These are phyloP conservation scores for Lizonia empirigonia DNA, from an alignment of 2,329 filamentous ascomycete genomes.

Conservation along the genomic window DNA sequence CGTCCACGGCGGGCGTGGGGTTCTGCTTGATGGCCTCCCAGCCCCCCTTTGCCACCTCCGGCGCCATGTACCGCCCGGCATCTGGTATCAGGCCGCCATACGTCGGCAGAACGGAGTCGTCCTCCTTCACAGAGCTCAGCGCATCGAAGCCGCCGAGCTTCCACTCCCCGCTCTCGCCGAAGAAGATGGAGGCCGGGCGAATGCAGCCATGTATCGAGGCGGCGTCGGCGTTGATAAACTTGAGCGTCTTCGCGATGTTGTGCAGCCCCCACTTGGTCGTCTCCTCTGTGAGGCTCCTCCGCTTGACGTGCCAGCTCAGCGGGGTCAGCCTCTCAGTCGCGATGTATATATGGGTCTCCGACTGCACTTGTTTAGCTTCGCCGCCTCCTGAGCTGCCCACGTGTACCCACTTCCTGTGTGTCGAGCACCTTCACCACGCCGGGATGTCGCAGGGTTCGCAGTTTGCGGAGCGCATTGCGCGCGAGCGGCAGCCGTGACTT, in stretches of 20 bases:
- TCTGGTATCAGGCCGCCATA: conserved; percentile 89
- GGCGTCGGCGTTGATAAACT: conserved; percentile 95
- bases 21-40: conserved; percentile 90
- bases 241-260: conserved; percentile 87
- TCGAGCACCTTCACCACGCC: conserved; percentile 94
- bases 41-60: conserved; percentile 83
- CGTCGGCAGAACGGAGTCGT: conserved; percentile 90
- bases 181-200: conserved; percentile 85
- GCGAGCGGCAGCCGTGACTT: conserved; percentile 83
- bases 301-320: conserved; percentile 85
- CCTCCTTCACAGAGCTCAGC: conserved; percentile 92
- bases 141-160: conserved; percentile 94
- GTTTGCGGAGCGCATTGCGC: conserved; percentile 91
- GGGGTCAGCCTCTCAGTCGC: conserved; percentile 90
- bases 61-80: conserved; percentile 80
- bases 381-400: background rate
- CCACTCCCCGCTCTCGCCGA: conserved; percentile 96
- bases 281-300: conserved; percentile 86
- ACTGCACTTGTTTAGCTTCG: conserved; percentile 58
- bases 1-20: conserved; percentile 80
- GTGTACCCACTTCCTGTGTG: conserved; percentile 76
- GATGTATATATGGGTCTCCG: conserved; percentile 93
- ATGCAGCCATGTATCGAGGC: conserved; percentile 88
- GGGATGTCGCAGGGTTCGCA: conserved; percentile 89
- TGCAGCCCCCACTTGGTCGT: conserved; percentile 97